These are phyloP conservation scores for Stachybotrys elegans DNA, from an alignment of 2,329 filamentous ascomycete species.

Conservation along the genomic window DNA sequence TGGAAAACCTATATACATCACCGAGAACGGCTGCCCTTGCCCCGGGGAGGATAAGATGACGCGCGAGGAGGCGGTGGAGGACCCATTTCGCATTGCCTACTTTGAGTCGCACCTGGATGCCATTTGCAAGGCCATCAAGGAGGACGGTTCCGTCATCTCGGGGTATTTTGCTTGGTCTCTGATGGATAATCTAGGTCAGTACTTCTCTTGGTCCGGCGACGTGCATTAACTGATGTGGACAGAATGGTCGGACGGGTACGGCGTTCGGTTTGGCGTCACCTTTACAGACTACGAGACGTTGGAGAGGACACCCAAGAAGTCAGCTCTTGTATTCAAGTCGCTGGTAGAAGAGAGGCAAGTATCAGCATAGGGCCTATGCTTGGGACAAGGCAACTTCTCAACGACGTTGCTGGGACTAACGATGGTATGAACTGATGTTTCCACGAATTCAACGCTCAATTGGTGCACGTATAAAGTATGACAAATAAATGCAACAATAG, in stretches of 20 bases:
- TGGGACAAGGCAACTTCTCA: too few relatives aligned
- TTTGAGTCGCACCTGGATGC: slow-evolving; percentile 33
- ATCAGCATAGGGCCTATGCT: too few relatives aligned
- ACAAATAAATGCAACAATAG: too few relatives aligned
- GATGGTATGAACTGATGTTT: too few relatives aligned
- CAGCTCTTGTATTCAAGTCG: background rate
- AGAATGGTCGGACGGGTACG: background rate
- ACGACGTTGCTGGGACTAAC: too few relatives aligned
- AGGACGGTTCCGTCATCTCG: background rate
- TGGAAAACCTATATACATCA: slow-evolving; percentile 21
- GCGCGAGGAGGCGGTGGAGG: slow-evolving; percentile 27
- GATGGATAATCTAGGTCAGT: background rate
- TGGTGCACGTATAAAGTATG: too few relatives aligned
- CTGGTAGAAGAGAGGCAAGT: background rate
- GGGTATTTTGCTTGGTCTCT: background rate
- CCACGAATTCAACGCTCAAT: too few relatives aligned
- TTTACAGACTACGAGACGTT: background rate
- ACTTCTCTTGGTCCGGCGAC: background rate
- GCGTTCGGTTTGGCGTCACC: background rate
- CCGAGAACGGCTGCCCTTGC: slow-evolving; percentile 30
- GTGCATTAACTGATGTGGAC: background rate
- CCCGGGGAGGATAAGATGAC: slow-evolving; percentile 28
- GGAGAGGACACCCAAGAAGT: slow-evolving; percentile 1
- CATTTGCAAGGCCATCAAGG: slow-evolving; percentile 19
- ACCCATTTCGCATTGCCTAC: slow-evolving; percentile 29